Percentiles rank a stretch among this genome's conserved stretches.
These are phyloP conservation scores for Didymosphaeria variabile DNA, from an alignment of 2,329 filamentous ascomycete species.

Conservation along the genomic window DNA sequence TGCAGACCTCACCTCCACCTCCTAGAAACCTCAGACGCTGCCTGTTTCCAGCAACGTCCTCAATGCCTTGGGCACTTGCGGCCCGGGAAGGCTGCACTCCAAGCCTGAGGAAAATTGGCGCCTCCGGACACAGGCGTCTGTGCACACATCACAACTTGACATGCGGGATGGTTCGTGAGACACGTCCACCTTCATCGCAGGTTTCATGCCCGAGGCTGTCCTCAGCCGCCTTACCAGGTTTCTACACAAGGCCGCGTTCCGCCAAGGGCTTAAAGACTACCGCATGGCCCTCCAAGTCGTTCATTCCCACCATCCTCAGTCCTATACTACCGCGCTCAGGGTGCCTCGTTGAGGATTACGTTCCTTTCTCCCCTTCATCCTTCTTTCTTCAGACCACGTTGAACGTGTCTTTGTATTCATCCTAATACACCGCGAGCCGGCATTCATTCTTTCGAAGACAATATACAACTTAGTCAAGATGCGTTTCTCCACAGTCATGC, in stretches of 20 bases:
- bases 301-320: conserved; percentile 45
- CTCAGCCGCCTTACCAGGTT: conserved; percentile 40
- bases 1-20: conserved; percentile 35
- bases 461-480: conserved; percentile 34
- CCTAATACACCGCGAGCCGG: conserved; percentile 51
- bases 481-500: conserved; percentile 46
- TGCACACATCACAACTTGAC: conserved; percentile 38
- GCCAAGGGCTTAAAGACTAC: conserved; percentile 50
- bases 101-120: conserved; percentile 40
- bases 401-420: conserved; percentile 51
- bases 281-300: conserved; percentile 38
- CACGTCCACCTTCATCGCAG: conserved; percentile 49
- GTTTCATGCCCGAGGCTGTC: conserved; percentile 51
- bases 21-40: conserved; percentile 42
- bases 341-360: conserved; percentile 50
- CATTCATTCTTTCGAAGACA: conserved; percentile 46
- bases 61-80: conserved; percentile 44
- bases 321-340: conserved; percentile 38
- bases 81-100: conserved; percentile 33
- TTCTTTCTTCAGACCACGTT: conserved; percentile 51
- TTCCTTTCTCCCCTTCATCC: conserved; percentile 51
- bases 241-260: conserved; percentile 28
- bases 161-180: conserved; percentile 46
- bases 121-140: conserved; percentile 37
- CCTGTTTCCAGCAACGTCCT: conserved; percentile 44